A percentile compares a stretch with the other conserved stretches of the same genome.
phyloP scores from a whole-genome alignment of 768 basidiomycete species.

The Kwoniella pini region DNA sequence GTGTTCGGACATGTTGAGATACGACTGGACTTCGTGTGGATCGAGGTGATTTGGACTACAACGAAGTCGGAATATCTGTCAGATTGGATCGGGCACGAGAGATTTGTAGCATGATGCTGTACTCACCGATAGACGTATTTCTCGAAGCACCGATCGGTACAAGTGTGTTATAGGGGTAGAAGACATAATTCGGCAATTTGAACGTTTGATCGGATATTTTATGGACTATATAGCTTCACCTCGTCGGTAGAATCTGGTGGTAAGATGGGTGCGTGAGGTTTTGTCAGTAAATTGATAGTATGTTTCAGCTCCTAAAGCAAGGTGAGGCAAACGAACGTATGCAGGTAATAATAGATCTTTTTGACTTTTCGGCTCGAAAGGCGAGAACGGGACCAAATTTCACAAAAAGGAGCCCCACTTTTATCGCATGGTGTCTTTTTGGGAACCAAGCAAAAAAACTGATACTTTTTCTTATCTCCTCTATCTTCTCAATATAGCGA shows the following conservation, averaged over 20 bases:
- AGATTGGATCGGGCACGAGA: background rate
- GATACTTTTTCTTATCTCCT: background rate
- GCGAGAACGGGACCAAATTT: conserved; percentile 3
- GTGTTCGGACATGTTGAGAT: conserved; percentile 22
- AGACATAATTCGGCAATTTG: no score
- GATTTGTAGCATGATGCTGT: background rate
- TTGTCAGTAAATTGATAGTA: no score
- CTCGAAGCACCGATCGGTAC: conserved; percentile 22
- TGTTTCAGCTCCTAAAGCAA: no score
- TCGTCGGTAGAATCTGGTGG: no score
- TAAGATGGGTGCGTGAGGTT: no score
- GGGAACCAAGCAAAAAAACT: background rate
- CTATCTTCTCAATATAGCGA: background rate
- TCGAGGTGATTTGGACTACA: conserved; percentile 36
- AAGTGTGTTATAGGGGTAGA: conserved; percentile 17
- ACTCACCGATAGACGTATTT: conserved; percentile 21
- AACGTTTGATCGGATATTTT: background rate
- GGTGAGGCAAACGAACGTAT: background rate
- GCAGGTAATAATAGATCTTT: background rate
- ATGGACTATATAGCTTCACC: background rate
- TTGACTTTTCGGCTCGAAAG: background rate
- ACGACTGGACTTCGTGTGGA: conserved; percentile 30
- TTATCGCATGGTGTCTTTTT: background rate
- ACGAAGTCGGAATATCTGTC: background rate
- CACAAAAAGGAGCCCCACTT: background rate